Base-by-base conservation (phyloP, 2,329 filamentous ascomycete species). In the Fusarium ramigenum region DNA sequence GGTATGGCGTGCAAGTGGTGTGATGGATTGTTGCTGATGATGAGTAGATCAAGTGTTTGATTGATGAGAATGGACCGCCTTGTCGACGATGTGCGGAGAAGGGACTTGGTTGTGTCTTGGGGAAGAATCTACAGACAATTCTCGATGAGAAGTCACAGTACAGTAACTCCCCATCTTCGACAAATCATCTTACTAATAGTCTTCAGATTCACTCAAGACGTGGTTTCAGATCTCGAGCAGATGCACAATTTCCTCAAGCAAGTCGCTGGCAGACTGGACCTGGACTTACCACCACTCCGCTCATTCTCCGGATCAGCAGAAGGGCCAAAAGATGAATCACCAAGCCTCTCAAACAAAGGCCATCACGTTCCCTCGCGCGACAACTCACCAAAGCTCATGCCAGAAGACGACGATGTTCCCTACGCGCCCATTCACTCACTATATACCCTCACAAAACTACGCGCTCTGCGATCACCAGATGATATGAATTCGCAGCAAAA, bases 111-210 rank as follows among this genome's bases (percentile, higher is more conserved):
- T 83, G 82, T 43, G 79, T 82, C 1, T 40, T 83, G 36, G 81
- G 80, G 64, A 82, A 83, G 77, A 82, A 79, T 58, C 74, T 83
- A 4, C 82, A 83, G 72, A 83, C 79, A 19, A 78, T 83, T 34
- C 81, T 83, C 16, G 80, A 81, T 59, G 82, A 83, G 59, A 79
- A 80, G 49, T 78, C 78, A 32, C 79, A 80, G 79, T 81, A 70
- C 57, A 75, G 74, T 34, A 9, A 25, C 7, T 16, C 12, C 4
- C 23, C 11, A 28, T 49, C 19, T 42, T 4, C 21, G 7, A 21
- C 6, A 30, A 9, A 28, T 23, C 7, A n/a, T n/a, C 18, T 53
- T 16, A 2, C 25, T 43, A 18, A 69, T 9, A 25, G 7, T 9
- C 6, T 7, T 1, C 34, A 46, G 34, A 23, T 12, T 37, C 28